These are phyloP conservation scores for Hypoxylon subgilvum DNA, from an alignment of 495 filamentous ascomycete genomes.

Conservation along the genomic window DNA sequence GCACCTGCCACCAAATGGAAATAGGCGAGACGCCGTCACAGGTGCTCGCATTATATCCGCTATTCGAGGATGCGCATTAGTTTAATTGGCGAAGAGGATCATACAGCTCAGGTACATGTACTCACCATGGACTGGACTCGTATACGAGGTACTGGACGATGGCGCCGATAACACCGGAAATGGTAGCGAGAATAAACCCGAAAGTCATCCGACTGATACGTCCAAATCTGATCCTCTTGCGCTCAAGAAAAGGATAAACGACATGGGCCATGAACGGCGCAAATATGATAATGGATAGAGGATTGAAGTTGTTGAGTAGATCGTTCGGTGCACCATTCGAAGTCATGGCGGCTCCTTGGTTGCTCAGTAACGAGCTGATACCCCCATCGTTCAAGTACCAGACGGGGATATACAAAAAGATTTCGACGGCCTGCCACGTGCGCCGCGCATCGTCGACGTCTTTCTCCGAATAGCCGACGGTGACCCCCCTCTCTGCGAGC, in stretches of 20 bases:
- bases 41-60: conserved; percentile 51
- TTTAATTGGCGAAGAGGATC: background rate
- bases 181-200: conserved; percentile 65
- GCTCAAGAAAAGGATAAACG: conserved; percentile 66
- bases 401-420: conserved; percentile 62
- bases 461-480: conserved; percentile 54
- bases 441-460: conserved; percentile 56
- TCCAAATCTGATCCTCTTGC: conserved; percentile 61
- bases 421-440: conserved; percentile 57
- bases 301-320: conserved; percentile 66
- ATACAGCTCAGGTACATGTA: conserved; percentile 14
- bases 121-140: conserved; percentile 56
- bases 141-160: conserved; percentile 73
- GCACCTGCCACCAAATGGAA: conserved; percentile 61
- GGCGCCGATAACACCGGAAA: conserved; percentile 58
- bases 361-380: conserved; percentile 47
- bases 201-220: conserved; percentile 70
- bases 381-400: conserved; percentile 59
- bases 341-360: conserved; percentile 61
- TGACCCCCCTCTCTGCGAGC: conserved; percentile 46
- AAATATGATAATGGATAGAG: conserved; percentile 69
- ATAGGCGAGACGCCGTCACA: conserved; percentile 55
- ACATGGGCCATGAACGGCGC: conserved; percentile 66
- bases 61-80: conserved; percentile 22
- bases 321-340: conserved; percentile 67